phyloP scores from a whole-genome alignment of 1,284 basidiomycete genomes.

The Trametes versicolor region DNA sequence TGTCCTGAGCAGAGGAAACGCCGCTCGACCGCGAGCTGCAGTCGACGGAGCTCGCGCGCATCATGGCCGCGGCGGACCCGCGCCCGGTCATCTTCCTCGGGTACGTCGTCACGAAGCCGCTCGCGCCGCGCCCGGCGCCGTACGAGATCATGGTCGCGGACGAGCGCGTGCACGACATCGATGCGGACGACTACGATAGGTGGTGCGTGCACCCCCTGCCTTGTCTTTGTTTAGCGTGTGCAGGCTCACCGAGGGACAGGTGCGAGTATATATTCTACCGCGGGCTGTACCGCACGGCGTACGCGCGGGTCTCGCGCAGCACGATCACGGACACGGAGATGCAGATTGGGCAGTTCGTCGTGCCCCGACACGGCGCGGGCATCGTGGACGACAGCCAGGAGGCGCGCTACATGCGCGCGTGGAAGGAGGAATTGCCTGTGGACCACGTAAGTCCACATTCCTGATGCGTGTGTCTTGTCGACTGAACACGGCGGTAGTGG shows the following conservation, averaged over 20 bases:
- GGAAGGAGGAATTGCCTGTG: slow-evolving; percentile 71
- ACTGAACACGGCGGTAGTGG: slow-evolving; percentile 59
- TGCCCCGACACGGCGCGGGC: slow-evolving; percentile 66
- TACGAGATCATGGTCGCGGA: slow-evolving; percentile 86
- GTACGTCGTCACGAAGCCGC: slow-evolving; percentile 86
- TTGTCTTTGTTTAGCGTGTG: too few species aligned
- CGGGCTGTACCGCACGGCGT: slow-evolving; percentile 82
- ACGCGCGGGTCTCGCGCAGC: slow-evolving; percentile 75
- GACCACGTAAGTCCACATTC: slow-evolving; percentile 61
- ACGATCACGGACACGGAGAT: slow-evolving; percentile 81
- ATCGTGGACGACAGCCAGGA: slow-evolving; percentile 67
- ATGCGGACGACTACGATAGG: slow-evolving; percentile 68
- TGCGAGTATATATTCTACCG: slow-evolving; percentile 91
- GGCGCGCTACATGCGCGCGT: slow-evolving; percentile 73
- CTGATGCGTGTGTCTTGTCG: not conserved
- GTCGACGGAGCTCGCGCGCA: slow-evolving; percentile 82
- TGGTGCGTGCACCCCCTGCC: too few species aligned
- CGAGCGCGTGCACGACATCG: slow-evolving; percentile 79
- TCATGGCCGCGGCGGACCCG: slow-evolving; percentile 80
- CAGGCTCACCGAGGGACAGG: slow-evolving; percentile 52
- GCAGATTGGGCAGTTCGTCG: slow-evolving; percentile 83
- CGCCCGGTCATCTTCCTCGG: slow-evolving; percentile 89
- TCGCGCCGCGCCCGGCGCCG: slow-evolving; percentile 77
- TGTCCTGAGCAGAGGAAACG: slow-evolving; percentile 74
- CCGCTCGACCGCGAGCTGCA: slow-evolving; percentile 90